A percentile compares a stretch with the other conserved stretches of the same genome.
Conservation (phyloP, 2,329 filamentous ascomycete species). For the Intubia oerlemansii region DNA sequence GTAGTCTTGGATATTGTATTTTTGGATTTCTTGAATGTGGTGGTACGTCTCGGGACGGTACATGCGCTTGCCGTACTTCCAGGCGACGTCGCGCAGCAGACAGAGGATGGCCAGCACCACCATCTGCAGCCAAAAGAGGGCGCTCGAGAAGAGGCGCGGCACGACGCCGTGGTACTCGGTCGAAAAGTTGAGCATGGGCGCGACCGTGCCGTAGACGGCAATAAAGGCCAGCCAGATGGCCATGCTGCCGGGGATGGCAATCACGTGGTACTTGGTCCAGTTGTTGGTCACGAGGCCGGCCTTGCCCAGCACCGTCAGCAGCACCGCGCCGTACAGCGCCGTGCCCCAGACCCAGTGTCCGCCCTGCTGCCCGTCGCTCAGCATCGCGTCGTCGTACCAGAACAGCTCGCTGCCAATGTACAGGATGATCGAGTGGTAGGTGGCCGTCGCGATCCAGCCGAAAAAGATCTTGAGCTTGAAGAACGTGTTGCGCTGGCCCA, state of each 20-base stretch:
- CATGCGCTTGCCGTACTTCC: slow-evolving; percentile 97
- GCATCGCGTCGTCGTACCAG: slow-evolving; percentile 60
- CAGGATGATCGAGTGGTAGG: slow-evolving; percentile 88
- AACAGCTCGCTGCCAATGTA: slow-evolving; percentile 70
- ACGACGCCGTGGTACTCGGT: slow-evolving; percentile 72
- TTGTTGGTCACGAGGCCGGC: slow-evolving; percentile 88
- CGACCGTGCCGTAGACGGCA: slow-evolving; percentile 68
- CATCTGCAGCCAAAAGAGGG: slow-evolving; percentile 83
- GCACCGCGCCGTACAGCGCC: slow-evolving; percentile 79
- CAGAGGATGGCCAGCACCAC: slow-evolving; percentile 61
- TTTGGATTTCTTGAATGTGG: slow-evolving; percentile 98
- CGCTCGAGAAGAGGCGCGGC: slow-evolving; percentile 56
- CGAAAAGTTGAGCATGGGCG: slow-evolving; percentile 63
- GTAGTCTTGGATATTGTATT: slow-evolving; percentile 99
- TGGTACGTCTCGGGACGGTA: slow-evolving; percentile 92
- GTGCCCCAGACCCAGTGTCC: slow-evolving; percentile 98
- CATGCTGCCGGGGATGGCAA: slow-evolving; percentile 89
- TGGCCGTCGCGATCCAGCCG: slow-evolving; percentile 82
- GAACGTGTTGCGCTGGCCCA: slow-evolving; percentile 82
- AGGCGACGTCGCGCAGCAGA: slow-evolving; percentile 71
- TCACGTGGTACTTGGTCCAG: slow-evolving; percentile 95
- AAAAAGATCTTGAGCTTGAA: slow-evolving; percentile 86
- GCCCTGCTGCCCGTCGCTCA: slow-evolving; percentile 57
- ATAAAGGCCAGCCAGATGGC: slow-evolving; percentile 80
- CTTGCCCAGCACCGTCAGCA: slow-evolving; percentile 85